Base-by-base conservation (phyloP, 2,329 filamentous ascomycete species). In the Xylariaceae sp. region DNA sequence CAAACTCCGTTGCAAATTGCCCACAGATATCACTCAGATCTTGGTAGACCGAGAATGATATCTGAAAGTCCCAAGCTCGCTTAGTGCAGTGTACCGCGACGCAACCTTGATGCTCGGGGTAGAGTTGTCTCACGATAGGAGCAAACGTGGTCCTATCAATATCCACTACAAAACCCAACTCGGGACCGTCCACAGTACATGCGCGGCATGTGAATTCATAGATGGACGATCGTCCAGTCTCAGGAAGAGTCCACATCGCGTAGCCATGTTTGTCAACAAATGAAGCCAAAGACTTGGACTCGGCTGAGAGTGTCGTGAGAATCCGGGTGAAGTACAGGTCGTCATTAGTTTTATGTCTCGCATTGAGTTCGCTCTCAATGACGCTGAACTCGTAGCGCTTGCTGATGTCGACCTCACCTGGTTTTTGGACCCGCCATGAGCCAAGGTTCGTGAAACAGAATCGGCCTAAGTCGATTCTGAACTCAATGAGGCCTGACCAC, bases 1-100 rank as follows among this genome's bases (percentile, higher is more conserved):
- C 59, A 2, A 73, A 64, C 3, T 69, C 66, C 23, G 62, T 47
- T 0, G 67, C 68, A 30, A 73, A 72, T 2, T 8, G 11, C 4
- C 53, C 56, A 53, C 50, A 71, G 3, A 23, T 41, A n/a, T 65
- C 53, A 1, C 58, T 53, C 30, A 72, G 50, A 54, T 68, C 51
- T 15, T 61, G 58, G 18, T 62, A 59, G 30, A 55, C 60, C 0
- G 65, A 61, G 8, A 73, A 53, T 1, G 58, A 53, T 11, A 71
- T 52, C 52, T 61, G 59, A 47, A 72, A 70, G 53, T 73, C 71
- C 65, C 69, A 72, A 5, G 57, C 51, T 1, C 67, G 65, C 47
- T 68, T 65, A 11, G 66, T 64, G 56, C 70, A 72, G 50, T 71
- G 65, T 6, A 71, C 63, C 8, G 64, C 65, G 41, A 71, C 60